Base-by-base conservation (phyloP, 2,329 filamentous ascomycete genomes). In the Elsinoe australis region DNA sequence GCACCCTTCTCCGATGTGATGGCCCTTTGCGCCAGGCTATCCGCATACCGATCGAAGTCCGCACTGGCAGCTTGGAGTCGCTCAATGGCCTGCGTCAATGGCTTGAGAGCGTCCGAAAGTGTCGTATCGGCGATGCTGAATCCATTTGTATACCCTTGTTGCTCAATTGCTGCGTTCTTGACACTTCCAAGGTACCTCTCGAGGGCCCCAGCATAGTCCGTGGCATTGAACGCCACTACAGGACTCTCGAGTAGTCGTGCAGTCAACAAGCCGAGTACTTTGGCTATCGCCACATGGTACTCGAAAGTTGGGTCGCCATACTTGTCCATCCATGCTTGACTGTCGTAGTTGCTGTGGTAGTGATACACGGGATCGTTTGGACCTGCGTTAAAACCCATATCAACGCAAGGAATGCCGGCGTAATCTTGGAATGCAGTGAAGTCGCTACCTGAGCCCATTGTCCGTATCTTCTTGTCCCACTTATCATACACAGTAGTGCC, bases 301-400 rank as follows among this genome's bases (percentile, higher is more conserved):
- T 72, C 61, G 64, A 76, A 82, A 8, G 64, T 67, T 1, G 71
- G 68, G 55, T 94, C 87, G 3, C 86, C 86, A 55, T 79, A 87
- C 2, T 71, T 82, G 10, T 82, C 74, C 85, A 92, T 92, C 87
- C 87, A 94, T 58, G 82, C 71, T 60, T 85, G 89, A 26, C 77
- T 85, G 60, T 94, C 87, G 60, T 89, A 94, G 65, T 92, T 92
- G 53, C 78, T 78, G 62, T 94, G 86, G 59, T 92, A 94, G 54
- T 85, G 82, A 60, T 83, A 86, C 5, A 86, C 68, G 0, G 81
- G 68, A 19, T 66, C 61, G 1, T 58, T 53, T 2, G 54, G 51
- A 10, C 55, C 60, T 41, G 54, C 56, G 5, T 54, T 52, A 52
- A 74, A 74, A 17, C 70, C 70, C 52, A 74, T 62, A 50, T 74